Percentiles rank a stretch among this genome's conserved stretches.
These are phyloP conservation scores for Candida pseudoviswanathii DNA, from an alignment of 1,139 yeast species.

Conservation along the genomic window DNA sequence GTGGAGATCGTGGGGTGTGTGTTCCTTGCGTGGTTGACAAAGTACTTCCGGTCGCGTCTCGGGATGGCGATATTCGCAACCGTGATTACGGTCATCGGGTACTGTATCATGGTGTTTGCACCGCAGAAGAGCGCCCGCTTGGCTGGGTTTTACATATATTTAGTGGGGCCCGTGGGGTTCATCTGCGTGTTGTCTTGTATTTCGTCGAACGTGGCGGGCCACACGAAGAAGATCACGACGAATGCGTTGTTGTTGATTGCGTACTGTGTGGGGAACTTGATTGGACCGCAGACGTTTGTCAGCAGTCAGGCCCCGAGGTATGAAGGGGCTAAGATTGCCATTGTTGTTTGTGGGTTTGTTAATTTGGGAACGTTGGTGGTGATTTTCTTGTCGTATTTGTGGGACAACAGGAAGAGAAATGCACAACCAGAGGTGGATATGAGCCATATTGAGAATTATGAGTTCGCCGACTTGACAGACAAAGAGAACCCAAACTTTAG, in stretches of 20 bases:
- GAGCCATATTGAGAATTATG: slow-evolving; percentile 47
- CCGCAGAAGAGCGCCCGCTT: slow-evolving; percentile 33
- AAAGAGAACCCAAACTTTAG: slow-evolving; percentile 65
- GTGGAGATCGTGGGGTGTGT: slow-evolving; percentile 47
- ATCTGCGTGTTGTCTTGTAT: slow-evolving; percentile 51
- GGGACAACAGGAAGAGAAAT: slow-evolving; percentile 33
- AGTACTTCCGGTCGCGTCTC: slow-evolving; percentile 37
- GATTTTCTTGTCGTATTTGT: slow-evolving; percentile 31
- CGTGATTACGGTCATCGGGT: slow-evolving; percentile 36
- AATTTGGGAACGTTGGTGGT: slow-evolving; percentile 23
- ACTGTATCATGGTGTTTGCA: slow-evolving; percentile 53
- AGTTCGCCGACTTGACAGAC: slow-evolving; percentile 65
- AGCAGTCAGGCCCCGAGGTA: slow-evolving; percentile 55
- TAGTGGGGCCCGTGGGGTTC: slow-evolving; percentile 40
- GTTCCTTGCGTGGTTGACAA: slow-evolving; percentile 28
- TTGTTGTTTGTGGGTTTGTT: slow-evolving; percentile 34
- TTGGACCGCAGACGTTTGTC: slow-evolving; percentile 72
- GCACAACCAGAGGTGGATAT: slow-evolving; percentile 15
- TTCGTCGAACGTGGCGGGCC: slow-evolving; percentile 67
- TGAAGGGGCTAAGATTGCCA: slow-evolving; percentile 45
- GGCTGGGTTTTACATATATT: slow-evolving; percentile 40
- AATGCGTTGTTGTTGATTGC: slow-evolving; percentile 63
- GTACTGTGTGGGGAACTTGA: slow-evolving; percentile 67
- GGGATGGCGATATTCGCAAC: slow-evolving; percentile 47
- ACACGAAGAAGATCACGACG: slow-evolving; percentile 63